Base-by-base conservation (phyloP, 331 rosid species). In the Pyrus hybrid region DNA sequence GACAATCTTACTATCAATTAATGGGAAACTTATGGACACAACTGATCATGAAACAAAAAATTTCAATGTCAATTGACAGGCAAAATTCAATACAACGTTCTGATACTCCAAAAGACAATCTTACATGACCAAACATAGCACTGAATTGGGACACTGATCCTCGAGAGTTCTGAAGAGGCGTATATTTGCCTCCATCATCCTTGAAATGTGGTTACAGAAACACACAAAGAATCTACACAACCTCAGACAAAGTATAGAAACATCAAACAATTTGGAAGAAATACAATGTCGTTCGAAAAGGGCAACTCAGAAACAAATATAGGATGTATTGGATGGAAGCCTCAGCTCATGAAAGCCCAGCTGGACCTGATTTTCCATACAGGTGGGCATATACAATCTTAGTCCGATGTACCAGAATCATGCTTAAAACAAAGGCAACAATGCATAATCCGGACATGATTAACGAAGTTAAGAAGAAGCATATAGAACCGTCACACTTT, bases 371-470 rank as follows among this genome's bases (percentile, higher is more conserved):
- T 63, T 79, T 85, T 58, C 88, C 88, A 18, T 85, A 85, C 22
- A 85, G 84, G 49, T 85, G 51, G 43, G 69, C 14, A 26, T 85
- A 85, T 13, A 85, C 88, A 33, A 63, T 67, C 76, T 53, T 85
- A 3, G 88, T 85, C 33, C 88, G 73, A 25, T 67, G 22, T 26
- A 85, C 88, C 65, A 85, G 74, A 51, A 85, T 70, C 86, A 85
- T 63, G 83, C 83, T 85, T 68, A 82, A 70, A 21, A 63, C 43
- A 70, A 72, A 67, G 6, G 82, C 86, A 71, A 82, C 21, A 17
- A 83, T 20, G 41, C 88, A 85, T 78, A 85, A 82, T 66, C 32
- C 76, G n/a, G 84, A 79, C 86, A 85, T 79, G 21, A 85, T 73
- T 32, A 85, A 74, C 17, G 78, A 80, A 73, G 88, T 85, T 10